phyloP scores from a whole-genome alignment of 306 rosid genomes.

The Citrullus amarus region DNA sequence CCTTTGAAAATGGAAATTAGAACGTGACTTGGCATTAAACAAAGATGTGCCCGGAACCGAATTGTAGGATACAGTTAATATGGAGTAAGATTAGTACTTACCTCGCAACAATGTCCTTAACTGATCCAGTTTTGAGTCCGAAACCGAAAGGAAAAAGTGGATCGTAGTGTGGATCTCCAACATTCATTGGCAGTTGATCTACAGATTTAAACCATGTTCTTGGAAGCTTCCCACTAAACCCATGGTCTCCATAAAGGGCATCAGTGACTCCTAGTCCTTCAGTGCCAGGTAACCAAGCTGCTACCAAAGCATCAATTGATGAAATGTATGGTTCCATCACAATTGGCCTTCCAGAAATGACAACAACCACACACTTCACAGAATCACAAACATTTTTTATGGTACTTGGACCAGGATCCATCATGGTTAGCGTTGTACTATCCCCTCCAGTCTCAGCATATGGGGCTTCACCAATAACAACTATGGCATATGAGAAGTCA shows the following conservation, averaged over 20 bases:
- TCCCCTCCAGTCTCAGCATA: constrained; percentile 77
- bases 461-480: constrained; percentile 76
- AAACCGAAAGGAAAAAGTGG: constrained; percentile 82
- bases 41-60: too few species aligned
- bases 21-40: too few species aligned
- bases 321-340: constrained; percentile 72
- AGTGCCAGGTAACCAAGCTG: constrained; percentile 89
- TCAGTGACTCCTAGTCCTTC: constrained; percentile 90
- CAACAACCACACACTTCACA: constrained; percentile 54
- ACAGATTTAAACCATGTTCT: constrained; percentile 86
- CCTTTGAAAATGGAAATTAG: too few species aligned
- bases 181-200: constrained; percentile 88
- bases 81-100: constrained; percentile 15
- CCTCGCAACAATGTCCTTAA: constrained; percentile 54
- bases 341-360: constrained; percentile 76
- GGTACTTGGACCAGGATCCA: constrained; percentile 55
- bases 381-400: constrained; percentile 59
- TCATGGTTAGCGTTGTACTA: constrained; percentile 51
- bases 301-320: constrained; percentile 54
- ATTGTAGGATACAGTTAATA: too few species aligned
- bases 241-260: constrained; percentile 75
- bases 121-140: constrained; percentile 61
- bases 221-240: constrained; percentile 76
- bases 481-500: constrained; percentile 61
- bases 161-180: constrained; percentile 81